A percentile compares a stretch with the other conserved stretches of the same genome.
Evolutionary conservation across 2,329 filamentous ascomycete genomes (phyloP).

Genomic region (Elsinoe necatrix): DNA sequence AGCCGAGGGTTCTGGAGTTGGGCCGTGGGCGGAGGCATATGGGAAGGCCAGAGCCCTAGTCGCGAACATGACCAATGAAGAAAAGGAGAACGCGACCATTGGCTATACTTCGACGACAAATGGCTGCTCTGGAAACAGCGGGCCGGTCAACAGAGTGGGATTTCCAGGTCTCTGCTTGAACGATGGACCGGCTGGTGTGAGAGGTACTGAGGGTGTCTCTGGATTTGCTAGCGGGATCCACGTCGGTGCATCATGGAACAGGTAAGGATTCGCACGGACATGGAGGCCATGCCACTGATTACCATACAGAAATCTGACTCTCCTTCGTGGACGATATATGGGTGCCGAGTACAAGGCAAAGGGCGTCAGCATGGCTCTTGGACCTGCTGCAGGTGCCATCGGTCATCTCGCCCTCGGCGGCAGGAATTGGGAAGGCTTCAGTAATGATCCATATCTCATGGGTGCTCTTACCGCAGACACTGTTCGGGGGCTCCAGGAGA

Average conservation of each 20-base stretch:
- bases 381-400: conserved; percentile 28
- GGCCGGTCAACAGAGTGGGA: conserved; percentile 31
- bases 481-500: conserved; percentile 26
- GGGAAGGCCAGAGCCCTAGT: conserved; percentile 34
- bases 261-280: too few species aligned
- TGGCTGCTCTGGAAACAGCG: conserved; percentile 31
- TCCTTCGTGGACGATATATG: conserved; percentile 28
- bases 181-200: conserved; percentile 32
- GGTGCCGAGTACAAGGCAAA: conserved; percentile 29
- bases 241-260: conserved; percentile 36
- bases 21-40: conserved; percentile 33
- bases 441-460: conserved; percentile 26
- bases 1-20: conserved; percentile 20
- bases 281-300: too few species aligned
- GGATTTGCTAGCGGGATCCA: conserved; percentile 33
- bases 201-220: conserved; percentile 26
- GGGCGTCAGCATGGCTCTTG: conserved; percentile 27
- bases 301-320: conserved; percentile 23
- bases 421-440: conserved; percentile 27
- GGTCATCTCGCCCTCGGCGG: conserved; percentile 27
- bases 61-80: conserved; percentile 31
- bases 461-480: conserved; percentile 25
- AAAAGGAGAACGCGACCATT: conserved; percentile 35
- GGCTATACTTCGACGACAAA: conserved; percentile 21
- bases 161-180: conserved; percentile 35